Percentiles rank a stretch among this genome's conserved stretches.
Evolutionary conservation across 169 alveolate genomes (phyloP).

Genomic region (Plasmodium vivax): DNA sequence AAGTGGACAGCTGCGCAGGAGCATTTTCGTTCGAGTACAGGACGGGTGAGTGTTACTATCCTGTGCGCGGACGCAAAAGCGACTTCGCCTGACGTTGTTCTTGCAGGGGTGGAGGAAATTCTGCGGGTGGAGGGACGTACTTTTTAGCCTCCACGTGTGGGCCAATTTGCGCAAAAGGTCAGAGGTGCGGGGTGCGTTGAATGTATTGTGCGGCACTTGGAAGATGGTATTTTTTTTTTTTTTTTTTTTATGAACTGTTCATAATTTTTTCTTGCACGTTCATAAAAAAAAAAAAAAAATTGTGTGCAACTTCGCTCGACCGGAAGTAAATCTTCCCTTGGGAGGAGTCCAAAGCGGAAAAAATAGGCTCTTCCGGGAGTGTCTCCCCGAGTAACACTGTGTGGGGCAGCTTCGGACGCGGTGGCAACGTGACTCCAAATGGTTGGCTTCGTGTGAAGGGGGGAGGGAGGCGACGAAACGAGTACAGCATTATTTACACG

Average conservation of each 20-base stretch:
- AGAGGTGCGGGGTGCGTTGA: not conserved
- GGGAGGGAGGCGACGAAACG: not conserved
- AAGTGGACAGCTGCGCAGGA: not conserved
- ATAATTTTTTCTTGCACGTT: not conserved
- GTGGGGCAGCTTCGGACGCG: not conserved
- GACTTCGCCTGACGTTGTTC: not conserved
- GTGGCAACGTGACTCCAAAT: not conserved
- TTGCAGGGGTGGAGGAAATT: not conserved
- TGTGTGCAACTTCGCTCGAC: not conserved
- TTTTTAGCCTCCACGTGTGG: not conserved
- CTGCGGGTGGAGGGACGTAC: not conserved
- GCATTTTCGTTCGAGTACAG: not conserved
- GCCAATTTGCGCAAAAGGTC: not conserved
- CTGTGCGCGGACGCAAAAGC: not conserved
- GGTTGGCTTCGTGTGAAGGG: not conserved
- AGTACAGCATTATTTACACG: not conserved
- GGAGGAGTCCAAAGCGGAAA: not conserved
- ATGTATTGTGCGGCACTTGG: not conserved
- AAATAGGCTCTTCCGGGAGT: not conserved
- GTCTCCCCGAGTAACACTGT: not conserved
- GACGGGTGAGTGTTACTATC: not conserved
- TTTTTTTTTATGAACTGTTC: constrained; percentile 23
- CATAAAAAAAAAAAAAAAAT: not conserved
- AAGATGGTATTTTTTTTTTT: not conserved
- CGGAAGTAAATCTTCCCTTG: not conserved